Evolutionary conservation across 73 alveolate species (phyloP).

Genomic region (Paramecium octaurelia): DNA sequence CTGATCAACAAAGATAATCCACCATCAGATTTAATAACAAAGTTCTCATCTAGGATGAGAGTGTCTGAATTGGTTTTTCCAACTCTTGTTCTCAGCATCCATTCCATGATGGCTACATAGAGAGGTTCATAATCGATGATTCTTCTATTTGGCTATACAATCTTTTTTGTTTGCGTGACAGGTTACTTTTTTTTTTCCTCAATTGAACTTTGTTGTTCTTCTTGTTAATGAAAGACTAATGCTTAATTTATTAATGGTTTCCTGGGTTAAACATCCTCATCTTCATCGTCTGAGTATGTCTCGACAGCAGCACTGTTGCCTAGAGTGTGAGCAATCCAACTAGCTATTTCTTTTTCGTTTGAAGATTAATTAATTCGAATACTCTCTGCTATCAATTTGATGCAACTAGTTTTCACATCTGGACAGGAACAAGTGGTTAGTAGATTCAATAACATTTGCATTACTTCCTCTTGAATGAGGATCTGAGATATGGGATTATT

Average conservation of each 20-base stretch:
- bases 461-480: neutral
- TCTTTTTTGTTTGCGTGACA: neutral
- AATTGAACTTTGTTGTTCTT: neutral
- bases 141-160: neutral
- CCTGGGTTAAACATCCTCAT: neutral
- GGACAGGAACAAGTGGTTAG: conserved; percentile 45
- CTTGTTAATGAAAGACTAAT: neutral
- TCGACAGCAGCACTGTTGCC: conserved; percentile 46
- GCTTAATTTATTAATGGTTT: conserved; percentile 4
- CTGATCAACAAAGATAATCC: conserved; percentile 14
- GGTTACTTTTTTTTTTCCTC: neutral
- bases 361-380: neutral
- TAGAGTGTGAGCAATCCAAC: conserved; percentile 42
- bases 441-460: conserved; percentile 29
- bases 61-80: conserved; percentile 48
- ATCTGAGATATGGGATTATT: conserved; percentile 28
- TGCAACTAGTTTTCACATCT: conserved; percentile 48
- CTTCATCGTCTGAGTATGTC: neutral
- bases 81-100: conserved; percentile 51
- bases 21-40: conserved; percentile 37
- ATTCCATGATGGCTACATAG: conserved; percentile 63
- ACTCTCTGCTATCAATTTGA: conserved; percentile 24
- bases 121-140: conserved; percentile 61
- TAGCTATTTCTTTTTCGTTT: neutral
- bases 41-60: conserved; percentile 33